phyloP scores from a whole-genome alignment of 2,329 filamentous ascomycete genomes.

The Alternaria alternata region DNA sequence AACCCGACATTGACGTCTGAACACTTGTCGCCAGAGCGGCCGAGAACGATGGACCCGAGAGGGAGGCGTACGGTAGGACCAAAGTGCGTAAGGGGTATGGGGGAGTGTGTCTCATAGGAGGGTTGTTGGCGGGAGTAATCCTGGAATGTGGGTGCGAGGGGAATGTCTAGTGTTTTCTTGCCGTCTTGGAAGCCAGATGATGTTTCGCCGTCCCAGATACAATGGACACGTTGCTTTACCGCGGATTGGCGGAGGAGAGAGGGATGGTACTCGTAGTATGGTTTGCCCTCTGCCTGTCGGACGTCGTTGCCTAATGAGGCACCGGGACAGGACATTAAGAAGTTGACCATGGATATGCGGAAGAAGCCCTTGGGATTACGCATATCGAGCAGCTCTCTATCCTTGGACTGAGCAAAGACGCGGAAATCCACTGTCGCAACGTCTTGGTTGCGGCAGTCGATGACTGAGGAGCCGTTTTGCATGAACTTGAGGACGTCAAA shows the following conservation, averaged over 20 bases:
- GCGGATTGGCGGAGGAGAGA: slow-evolving; percentile 44
- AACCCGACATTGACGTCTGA: slow-evolving; percentile 45
- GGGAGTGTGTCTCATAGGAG: slow-evolving; percentile 43
- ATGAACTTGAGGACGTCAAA: slow-evolving; percentile 53
- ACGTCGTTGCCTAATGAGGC: slow-evolving; percentile 42
- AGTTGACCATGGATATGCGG: slow-evolving; percentile 51
- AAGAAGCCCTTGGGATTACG: slow-evolving; percentile 52
- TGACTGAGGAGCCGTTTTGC: slow-evolving; percentile 50
- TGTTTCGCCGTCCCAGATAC: slow-evolving; percentile 35
- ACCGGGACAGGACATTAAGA: slow-evolving; percentile 55
- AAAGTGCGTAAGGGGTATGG: slow-evolving; percentile 39
- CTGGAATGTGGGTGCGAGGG: slow-evolving; percentile 27
- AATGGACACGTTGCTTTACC: slow-evolving; percentile 39
- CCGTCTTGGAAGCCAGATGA: slow-evolving; percentile 22
- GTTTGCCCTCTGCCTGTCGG: slow-evolving; percentile 35
- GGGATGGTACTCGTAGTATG: slow-evolving; percentile 54
- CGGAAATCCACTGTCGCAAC: slow-evolving; percentile 61
- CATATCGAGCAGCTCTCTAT: slow-evolving; percentile 53
- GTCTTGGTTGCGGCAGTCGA: slow-evolving; percentile 55
- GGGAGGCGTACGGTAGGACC: slow-evolving; percentile 49
- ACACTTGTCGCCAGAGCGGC: slow-evolving; percentile 46
- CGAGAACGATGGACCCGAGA: slow-evolving; percentile 49
- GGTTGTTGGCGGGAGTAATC: slow-evolving; percentile 37
- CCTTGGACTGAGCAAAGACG: slow-evolving; percentile 56
- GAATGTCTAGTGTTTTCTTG: slow-evolving; percentile 31